phyloP scores from a whole-genome alignment of 768 basidiomycete species.

The Mycena crocata region DNA sequence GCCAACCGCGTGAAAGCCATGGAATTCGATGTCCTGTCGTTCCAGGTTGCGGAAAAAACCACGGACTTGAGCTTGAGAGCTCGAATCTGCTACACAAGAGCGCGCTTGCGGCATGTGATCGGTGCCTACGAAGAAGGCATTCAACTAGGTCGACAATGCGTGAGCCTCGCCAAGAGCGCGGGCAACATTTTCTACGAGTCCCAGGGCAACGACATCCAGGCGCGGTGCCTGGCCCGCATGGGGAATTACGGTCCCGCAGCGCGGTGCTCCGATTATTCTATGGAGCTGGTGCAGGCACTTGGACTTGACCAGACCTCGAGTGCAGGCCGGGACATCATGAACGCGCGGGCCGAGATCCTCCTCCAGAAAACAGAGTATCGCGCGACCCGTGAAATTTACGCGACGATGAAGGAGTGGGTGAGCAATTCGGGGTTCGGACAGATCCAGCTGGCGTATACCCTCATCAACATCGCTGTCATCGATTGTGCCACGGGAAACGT shows the following conservation, averaged over 20 bases:
- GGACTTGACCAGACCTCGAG: background rate
- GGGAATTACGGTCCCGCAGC: background rate
- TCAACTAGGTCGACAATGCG: background rate
- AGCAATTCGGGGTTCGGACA: background rate
- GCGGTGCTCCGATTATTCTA: background rate
- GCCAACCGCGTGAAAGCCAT: background rate
- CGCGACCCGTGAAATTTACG: background rate
- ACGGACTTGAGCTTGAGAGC: background rate
- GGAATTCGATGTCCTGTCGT: background rate
- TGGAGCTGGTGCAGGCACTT: background rate
- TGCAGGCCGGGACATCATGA: background rate
- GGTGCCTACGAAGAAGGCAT: background rate
- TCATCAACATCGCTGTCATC: conserved; percentile 3
- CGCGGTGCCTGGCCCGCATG: background rate
- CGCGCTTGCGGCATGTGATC: background rate
- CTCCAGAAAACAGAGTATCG: background rate
- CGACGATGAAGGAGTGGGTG: background rate
- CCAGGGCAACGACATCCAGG: background rate
- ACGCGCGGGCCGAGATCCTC: background rate
- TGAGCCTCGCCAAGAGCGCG: background rate
- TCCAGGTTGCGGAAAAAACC: background rate
- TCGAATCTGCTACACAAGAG: background rate
- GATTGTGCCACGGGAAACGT: background rate
- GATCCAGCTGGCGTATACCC: background rate
- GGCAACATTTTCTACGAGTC: background rate